Conservation (phyloP, 768 basidiomycete species). For the Suillus tomentosus region DNA sequence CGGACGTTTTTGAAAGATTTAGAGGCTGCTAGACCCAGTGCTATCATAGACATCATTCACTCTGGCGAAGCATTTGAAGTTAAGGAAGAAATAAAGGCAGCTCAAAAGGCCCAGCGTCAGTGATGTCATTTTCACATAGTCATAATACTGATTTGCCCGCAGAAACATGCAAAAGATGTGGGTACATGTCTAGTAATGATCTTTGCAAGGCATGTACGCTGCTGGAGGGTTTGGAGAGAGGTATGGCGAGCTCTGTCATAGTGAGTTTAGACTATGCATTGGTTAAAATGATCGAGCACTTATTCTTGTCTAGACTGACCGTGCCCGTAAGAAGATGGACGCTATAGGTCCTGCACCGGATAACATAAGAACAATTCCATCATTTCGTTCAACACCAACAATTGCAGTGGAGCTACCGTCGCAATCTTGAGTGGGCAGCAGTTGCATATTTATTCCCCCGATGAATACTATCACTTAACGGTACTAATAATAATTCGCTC, state of each 20-base stretch:
- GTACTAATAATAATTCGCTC: neutral
- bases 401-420: constrained; percentile 43
- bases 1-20: constrained; percentile 93
- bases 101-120: constrained; percentile 85
- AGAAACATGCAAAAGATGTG: constrained; percentile 93
- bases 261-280: constrained; percentile 41
- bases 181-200: constrained; percentile 95
- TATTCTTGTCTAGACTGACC: constrained; percentile 57
- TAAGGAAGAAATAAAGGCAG: constrained; percentile 79
- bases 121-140: constrained; percentile 17
- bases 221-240: constrained; percentile 87
- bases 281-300: constrained; percentile 1
- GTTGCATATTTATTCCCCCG: neutral
- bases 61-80: constrained; percentile 92
- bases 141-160: constrained; percentile 14
- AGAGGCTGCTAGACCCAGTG: constrained; percentile 90
- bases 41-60: constrained; percentile 97
- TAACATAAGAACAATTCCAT: constrained; percentile 78
- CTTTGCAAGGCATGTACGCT: constrained; percentile 94
- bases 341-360: constrained; percentile 60
- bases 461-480: neutral
- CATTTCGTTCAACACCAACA: constrained; percentile 51
- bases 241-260: constrained; percentile 64
- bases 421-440: neutral
- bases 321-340: constrained; percentile 62